Evolutionary conservation across 2,329 filamentous ascomycete species (phyloP).

Genomic region (Cladorrhinum sp.): DNA sequence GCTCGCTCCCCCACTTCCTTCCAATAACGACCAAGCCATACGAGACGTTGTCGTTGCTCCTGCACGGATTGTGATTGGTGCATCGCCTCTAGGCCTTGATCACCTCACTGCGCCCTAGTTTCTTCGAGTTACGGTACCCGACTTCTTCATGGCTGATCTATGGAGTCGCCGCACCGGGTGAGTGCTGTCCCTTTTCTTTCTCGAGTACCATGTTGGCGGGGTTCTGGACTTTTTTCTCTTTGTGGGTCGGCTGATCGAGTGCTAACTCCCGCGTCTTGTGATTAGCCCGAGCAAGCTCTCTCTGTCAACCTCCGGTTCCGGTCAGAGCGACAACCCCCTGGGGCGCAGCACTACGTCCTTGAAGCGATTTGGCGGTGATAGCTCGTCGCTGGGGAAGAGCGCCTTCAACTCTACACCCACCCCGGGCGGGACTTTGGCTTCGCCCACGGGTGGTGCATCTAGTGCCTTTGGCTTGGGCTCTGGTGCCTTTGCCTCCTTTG

Average conservation of each 20-base stretch:
- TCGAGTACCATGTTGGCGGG: background rate
- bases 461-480: conserved; percentile 92
- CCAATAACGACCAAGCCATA: conserved; percentile 7
- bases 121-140: conserved; percentile 23
- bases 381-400: conserved; percentile 73
- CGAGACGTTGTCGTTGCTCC: conserved; percentile 11
- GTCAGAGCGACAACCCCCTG: conserved; percentile 46
- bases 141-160: conserved; percentile 58
- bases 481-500: conserved; percentile 95
- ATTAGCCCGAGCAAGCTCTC: conserved; percentile 83
- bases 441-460: conserved; percentile 73
- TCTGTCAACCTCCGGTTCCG: conserved; percentile 68
- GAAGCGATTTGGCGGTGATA: conserved; percentile 72
- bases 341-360: conserved; percentile 59
- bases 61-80: conserved; percentile 15
- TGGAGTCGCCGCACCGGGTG: conserved; percentile 86
- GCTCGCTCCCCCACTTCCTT: background rate
- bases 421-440: conserved; percentile 65
- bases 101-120: conserved; percentile 14
- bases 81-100: conserved; percentile 13
- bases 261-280: conserved; percentile 8
- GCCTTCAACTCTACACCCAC: conserved; percentile 76
- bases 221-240: background rate
- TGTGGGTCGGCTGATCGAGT: conserved; percentile 4
- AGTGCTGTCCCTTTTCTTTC: conserved; percentile 31